A percentile compares a stretch with the other conserved stretches of the same genome.
Conservation (phyloP, 2,329 filamentous ascomycete species). For the Botrytis porri region DNA sequence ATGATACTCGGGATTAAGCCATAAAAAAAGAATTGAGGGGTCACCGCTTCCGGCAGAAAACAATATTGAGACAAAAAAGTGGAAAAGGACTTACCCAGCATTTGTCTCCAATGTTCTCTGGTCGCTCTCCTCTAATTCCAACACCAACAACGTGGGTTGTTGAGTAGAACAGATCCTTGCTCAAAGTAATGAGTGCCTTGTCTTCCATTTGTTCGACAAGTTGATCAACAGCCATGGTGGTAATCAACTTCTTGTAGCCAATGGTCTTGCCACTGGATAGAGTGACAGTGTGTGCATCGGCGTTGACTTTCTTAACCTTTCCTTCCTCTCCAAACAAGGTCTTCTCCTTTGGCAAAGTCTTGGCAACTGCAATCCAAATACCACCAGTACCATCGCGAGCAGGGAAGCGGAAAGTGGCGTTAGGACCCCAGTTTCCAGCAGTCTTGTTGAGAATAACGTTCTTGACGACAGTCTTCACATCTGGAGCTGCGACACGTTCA, state of each 20-base stretch:
- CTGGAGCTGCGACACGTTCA: slow-evolving; percentile 94
- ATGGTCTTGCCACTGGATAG: slow-evolving; percentile 83
- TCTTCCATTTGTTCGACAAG: slow-evolving; percentile 86
- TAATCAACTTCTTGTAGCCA: slow-evolving; percentile 88
- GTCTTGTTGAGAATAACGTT: slow-evolving; percentile 97
- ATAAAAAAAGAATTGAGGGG: slow-evolving; percentile 4
- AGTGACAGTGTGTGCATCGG: slow-evolving; percentile 76
- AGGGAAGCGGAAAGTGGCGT: slow-evolving; percentile 97
- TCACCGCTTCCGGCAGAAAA: slow-evolving; percentile 12
- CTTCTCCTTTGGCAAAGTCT: slow-evolving; percentile 90
- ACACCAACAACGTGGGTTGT: slow-evolving; percentile 97
- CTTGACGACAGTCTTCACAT: slow-evolving; percentile 88
- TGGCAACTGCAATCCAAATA: slow-evolving; percentile 97
- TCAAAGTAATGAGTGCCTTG: slow-evolving; percentile 75
- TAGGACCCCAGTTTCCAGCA: slow-evolving; percentile 96
- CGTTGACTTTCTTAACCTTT: slow-evolving; percentile 82
- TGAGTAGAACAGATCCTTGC: slow-evolving; percentile 93
- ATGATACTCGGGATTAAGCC: not conserved
- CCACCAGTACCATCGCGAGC: slow-evolving; percentile 92
- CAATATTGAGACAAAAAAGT: not conserved
- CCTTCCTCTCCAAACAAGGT: slow-evolving; percentile 84
- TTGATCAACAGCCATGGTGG: slow-evolving; percentile 92
- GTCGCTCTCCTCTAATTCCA: slow-evolving; percentile 85
- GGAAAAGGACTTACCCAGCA: slow-evolving; percentile 70
- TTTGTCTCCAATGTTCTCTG: slow-evolving; percentile 97